Evolutionary conservation across 352 stramenopile genomes (phyloP).

Genomic region (Phytophthora aleatoria): DNA sequence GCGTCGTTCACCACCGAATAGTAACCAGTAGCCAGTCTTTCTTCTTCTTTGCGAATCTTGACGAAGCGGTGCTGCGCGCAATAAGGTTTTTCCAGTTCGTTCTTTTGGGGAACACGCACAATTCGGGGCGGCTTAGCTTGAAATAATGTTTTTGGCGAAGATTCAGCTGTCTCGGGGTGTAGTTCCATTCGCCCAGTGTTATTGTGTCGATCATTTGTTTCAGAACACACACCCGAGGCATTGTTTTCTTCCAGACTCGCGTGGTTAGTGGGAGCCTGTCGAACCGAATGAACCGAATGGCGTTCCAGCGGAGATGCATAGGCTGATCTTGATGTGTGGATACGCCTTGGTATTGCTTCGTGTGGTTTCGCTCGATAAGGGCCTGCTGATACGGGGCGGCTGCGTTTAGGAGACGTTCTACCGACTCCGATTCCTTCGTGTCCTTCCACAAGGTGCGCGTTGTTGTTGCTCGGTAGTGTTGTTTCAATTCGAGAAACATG

Average conservation of each 20-base stretch:
- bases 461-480: slow-evolving; percentile 13
- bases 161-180: slow-evolving; percentile 25
- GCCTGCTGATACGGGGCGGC: slow-evolving; percentile 62
- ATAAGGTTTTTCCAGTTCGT: slow-evolving; percentile 72
- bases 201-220: slow-evolving; percentile 11
- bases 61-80: slow-evolving; percentile 66
- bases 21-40: slow-evolving; percentile 38
- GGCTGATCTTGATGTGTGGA: slow-evolving; percentile 63
- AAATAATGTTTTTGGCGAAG: background rate
- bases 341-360: slow-evolving; percentile 31
- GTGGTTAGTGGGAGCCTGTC: background rate
- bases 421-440: slow-evolving; percentile 38
- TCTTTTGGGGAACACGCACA: slow-evolving; percentile 66
- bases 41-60: slow-evolving; percentile 46
- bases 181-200: slow-evolving; percentile 15
- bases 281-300: slow-evolving; percentile 12
- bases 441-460: slow-evolving; percentile 23
- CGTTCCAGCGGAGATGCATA: slow-evolving; percentile 36
- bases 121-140: slow-evolving; percentile 31
- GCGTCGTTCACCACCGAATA: slow-evolving; percentile 87
- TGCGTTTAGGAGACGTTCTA: slow-evolving; percentile 67
- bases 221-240: slow-evolving; percentile 1
- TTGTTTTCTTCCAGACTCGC: slow-evolving; percentile 10
- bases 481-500: slow-evolving; percentile 13
- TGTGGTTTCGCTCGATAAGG: slow-evolving; percentile 51